Base-by-base conservation (phyloP, 495 filamentous ascomycete genomes). In the Neurospora sp. region DNA sequence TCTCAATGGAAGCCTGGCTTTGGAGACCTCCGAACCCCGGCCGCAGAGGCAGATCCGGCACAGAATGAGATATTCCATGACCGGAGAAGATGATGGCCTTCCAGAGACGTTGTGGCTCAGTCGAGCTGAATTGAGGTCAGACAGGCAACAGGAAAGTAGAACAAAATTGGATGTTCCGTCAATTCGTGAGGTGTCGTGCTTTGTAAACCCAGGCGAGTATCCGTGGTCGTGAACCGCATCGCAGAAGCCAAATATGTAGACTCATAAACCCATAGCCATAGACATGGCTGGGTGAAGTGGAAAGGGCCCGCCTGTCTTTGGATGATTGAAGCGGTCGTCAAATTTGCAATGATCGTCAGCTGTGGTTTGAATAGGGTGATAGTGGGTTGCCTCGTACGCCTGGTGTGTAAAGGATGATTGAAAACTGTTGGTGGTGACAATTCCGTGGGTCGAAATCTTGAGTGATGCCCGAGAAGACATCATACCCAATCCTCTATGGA, bases 1-100 rank as follows among this genome's bases (percentile, higher is more conserved):
- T 66, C 54, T 35, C 16, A 35, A 39, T 42, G 54, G 20, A 70
- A 72, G 71, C 44, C 71, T 72, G 71, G 48, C 31, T 20, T 62
- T 72, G 71, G 48, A 69, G 71, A 41, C 71, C 48, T 72, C 71
- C 62, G 38, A 69, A 20, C 48, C 71, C 54, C 27, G 54, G 23
- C 54, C 54, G 14, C 54, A 66, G 54, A 66, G 12, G 54, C 54
- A 66, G 27, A 66, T 66, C 54, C 14, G 27, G 54, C 27, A 35
- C 27, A 66, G 54, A 66, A 66, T 31, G 54, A 66, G 54, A 18
- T 31, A 27, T 35, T 35, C 27, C 54, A 37, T 35, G 27, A 35
- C 27, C 66, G 71, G 31, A 39, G 39, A 40, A 37, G 18, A 9
- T 39, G 69, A 46, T 54, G 7, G 12, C 27, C 23, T 62, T 62